These are phyloP conservation scores for Alternaria postmessia DNA, from an alignment of 2,329 filamentous ascomycete species.

Conservation along the genomic window DNA sequence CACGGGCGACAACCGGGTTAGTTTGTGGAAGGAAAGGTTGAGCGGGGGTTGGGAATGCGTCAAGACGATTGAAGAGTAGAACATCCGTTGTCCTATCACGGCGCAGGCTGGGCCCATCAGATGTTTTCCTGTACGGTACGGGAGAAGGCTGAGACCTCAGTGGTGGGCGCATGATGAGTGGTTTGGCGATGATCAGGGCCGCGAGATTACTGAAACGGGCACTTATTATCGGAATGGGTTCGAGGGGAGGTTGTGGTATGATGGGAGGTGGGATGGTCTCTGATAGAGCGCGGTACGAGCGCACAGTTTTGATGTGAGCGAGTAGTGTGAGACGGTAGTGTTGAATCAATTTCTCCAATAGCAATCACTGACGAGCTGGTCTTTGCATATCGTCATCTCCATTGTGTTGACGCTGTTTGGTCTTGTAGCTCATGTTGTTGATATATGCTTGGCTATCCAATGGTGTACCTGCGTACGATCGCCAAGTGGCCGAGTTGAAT, in stretches of 20 bases:
- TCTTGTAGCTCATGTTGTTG: neutral
- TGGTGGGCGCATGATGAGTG: neutral
- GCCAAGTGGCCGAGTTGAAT: neutral
- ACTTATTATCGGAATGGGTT: neutral
- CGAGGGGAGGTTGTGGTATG: neutral
- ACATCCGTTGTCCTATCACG: neutral
- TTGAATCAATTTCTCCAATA: neutral
- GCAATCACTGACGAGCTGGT: accelerated
- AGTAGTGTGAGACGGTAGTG: neutral
- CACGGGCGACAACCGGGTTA: conserved; percentile 95
- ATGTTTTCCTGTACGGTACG: neutral
- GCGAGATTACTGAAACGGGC: neutral
- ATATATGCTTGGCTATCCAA: neutral
- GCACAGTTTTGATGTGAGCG: neutral
- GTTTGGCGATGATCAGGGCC: neutral
- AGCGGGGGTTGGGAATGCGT: conserved; percentile 97
- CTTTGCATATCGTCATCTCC: neutral
- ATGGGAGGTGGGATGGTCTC: neutral
- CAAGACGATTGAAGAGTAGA: conserved; percentile 90
- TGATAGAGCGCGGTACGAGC: neutral
- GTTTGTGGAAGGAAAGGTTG: conserved; percentile 97
- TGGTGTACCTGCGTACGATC: neutral
- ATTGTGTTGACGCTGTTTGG: neutral
- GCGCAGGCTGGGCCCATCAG: neutral
- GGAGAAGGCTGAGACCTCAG: neutral